Evolutionary conservation across 768 basidiomycete genomes (phyloP).

Genomic region (Termitomyces sp.): DNA sequence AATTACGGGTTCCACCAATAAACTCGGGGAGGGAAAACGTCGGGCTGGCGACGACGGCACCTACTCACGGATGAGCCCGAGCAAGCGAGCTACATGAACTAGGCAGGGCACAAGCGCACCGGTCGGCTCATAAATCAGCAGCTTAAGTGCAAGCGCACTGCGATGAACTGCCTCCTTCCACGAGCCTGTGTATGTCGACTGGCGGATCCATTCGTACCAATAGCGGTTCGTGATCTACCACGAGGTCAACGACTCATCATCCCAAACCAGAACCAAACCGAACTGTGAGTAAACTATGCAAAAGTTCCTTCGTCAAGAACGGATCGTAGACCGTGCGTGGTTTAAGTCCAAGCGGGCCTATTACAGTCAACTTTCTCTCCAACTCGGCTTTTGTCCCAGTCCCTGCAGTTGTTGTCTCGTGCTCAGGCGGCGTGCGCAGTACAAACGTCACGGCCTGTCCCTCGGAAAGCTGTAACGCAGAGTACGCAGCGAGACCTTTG

Average conservation of each 20-base stretch:
- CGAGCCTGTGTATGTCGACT: constrained; percentile 83
- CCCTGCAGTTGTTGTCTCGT: background rate
- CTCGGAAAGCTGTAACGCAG: constrained; percentile 62
- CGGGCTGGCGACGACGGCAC: constrained; percentile 91
- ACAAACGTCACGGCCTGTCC: constrained; percentile 92
- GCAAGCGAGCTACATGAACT: background rate
- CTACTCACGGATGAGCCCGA: constrained; percentile 20
- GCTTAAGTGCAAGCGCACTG: constrained; percentile 89
- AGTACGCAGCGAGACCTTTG: constrained; percentile 58
- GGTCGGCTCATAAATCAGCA: constrained; percentile 90
- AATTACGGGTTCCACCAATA: constrained; percentile 86
- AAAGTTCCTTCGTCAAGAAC: constrained; percentile 57
- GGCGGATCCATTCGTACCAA: constrained; percentile 88
- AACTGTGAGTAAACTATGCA: constrained; percentile 47
- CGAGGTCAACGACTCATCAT: constrained; percentile 1
- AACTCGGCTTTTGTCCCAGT: constrained; percentile 4
- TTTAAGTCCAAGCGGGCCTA: constrained; percentile 26
- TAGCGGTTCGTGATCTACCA: constrained; percentile 63
- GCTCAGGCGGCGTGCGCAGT: constrained; percentile 57
- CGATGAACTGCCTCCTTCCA: constrained; percentile 96
- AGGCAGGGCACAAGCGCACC: constrained; percentile 31
- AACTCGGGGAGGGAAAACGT: constrained; percentile 93
- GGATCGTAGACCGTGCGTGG: constrained; percentile 58
- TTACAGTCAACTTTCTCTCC: background rate
- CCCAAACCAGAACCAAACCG: background rate